Base-by-base conservation (phyloP, 371 early-diverging fungal genomes). In the Capillidium heterosporum region DNA sequence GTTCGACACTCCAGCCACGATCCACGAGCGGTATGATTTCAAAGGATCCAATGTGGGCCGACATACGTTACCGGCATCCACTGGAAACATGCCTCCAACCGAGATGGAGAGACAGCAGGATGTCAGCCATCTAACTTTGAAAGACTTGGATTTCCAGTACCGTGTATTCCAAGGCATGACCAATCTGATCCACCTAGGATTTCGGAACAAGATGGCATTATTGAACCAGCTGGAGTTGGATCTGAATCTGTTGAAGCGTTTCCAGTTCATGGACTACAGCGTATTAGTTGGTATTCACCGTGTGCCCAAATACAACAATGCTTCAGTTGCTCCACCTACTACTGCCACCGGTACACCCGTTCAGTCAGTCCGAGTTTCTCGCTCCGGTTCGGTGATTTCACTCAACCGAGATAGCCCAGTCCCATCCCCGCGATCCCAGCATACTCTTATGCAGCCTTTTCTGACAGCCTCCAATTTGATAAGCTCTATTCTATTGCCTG, bases 211-310 rank as follows among this genome's bases (percentile, higher is more conserved):
- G 39, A 41, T 47, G 5, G 59, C 66, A 47, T 19, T 75, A 13
- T 49, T 75, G 23, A 27, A 63, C 0, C 74, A 74, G 56, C 50
- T 77, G 29, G 64, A 69, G 42, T 57, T 61, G 5, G 78, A 77
- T 56, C 61, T 71, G 10, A 62, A 58, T 15, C 46, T 77, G 57
- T 61, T 77, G 31, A 65, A 68, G 32, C 61, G 63, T 43, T 65
- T 68, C 58, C 70, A 62, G 35, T 74, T 77, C 32, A 77, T 77
- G 78, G 78, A 77, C 51, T 77, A 77, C 61, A 74, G 71, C 43
- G 19, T 56, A 19, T 41, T 56, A 7, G 42, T 56, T 32, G 56
- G 56, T 32, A 56, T 56, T 11, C 56, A 56, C 23, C 24, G 56
- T 15, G 31, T 46, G 1, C 3, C 8, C 27, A 54, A 54, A 41